Conservation (phyloP, 179 eudicot species). For the Actinidia arguta region DNA sequence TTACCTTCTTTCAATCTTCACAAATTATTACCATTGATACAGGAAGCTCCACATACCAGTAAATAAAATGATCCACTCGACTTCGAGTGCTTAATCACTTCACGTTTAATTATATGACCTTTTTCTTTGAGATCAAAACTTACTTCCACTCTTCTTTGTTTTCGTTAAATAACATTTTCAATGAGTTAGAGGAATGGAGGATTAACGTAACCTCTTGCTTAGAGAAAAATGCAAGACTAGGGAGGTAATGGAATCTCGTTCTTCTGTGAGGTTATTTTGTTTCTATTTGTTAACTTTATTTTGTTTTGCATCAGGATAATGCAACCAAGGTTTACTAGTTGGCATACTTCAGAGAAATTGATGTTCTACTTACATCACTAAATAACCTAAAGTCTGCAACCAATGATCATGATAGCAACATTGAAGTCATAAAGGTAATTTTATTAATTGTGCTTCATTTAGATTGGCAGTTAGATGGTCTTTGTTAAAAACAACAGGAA, state of each 20-base stretch:
- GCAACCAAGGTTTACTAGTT: no score
- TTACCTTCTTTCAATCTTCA: slow-evolving; percentile 11
- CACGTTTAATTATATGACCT: background rate
- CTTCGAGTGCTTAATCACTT: slow-evolving; percentile 41
- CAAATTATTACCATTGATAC: background rate
- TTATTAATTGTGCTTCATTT: background rate
- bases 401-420: slow-evolving; percentile 32
- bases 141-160: slow-evolving; percentile 24
- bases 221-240: slow-evolving; percentile 66
- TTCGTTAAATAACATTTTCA: slow-evolving; percentile 56
- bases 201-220: slow-evolving; percentile 67
- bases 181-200: slow-evolving; percentile 70
- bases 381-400: slow-evolving; percentile 34
- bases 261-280: background rate
- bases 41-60: slow-evolving; percentile 40
- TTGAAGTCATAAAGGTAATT: slow-evolving; percentile 64
- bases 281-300: background rate
- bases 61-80: slow-evolving; percentile 42
- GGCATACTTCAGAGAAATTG: slow-evolving; percentile 53
- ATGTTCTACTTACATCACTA: slow-evolving; percentile 53
- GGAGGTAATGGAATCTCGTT: slow-evolving; percentile 6
- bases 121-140: slow-evolving; percentile 5
- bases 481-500: no score
- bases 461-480: background rate
- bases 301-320: background rate